phyloP scores from a whole-genome alignment of 495 filamentous ascomycete genomes.

The Pseudevernia furfuracea region DNA sequence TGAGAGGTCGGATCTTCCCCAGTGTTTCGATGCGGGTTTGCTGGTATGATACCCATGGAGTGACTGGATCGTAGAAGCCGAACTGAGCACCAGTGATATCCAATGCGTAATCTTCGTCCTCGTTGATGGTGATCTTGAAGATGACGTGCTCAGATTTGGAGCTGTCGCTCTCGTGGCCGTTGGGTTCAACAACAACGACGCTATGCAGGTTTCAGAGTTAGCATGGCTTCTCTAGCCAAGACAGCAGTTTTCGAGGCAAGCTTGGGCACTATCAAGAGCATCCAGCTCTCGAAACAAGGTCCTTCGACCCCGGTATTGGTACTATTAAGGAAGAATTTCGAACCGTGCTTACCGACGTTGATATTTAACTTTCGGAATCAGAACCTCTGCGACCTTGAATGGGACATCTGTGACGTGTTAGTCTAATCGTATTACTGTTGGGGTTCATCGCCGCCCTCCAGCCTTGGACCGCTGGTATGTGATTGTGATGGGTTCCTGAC shows the following conservation, averaged over 20 bases:
- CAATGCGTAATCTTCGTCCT: conserved; percentile 18
- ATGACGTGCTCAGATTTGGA: conserved; percentile 11
- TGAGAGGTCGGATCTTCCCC: not conserved
- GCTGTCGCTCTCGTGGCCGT: not conserved
- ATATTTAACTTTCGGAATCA: not conserved
- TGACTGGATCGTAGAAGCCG: conserved; percentile 17
- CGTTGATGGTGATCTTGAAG: conserved; percentile 16
- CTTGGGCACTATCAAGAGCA: not conserved
- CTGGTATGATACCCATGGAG: not conserved
- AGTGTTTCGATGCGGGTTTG: not conserved
- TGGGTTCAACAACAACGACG: not conserved
- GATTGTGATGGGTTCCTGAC: conserved; percentile 5
- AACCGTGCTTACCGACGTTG: not conserved
- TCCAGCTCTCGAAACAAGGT: not conserved
- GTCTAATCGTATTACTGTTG: not conserved
- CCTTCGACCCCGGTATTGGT: not conserved
- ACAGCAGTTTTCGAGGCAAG: not conserved
- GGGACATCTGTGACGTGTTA: not conserved
- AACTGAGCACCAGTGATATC: conserved; percentile 25
- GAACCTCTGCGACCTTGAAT: not conserved
- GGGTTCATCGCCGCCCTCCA: not conserved
- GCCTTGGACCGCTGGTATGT: not conserved
- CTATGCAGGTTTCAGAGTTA: not conserved
- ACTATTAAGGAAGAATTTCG: not conserved
- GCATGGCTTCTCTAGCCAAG: not conserved